A percentile compares a stretch with the other conserved stretches of the same genome.
Evolutionary conservation across 2,329 filamentous ascomycete species (phyloP).

Genomic region (Talaromyces sp.): DNA sequence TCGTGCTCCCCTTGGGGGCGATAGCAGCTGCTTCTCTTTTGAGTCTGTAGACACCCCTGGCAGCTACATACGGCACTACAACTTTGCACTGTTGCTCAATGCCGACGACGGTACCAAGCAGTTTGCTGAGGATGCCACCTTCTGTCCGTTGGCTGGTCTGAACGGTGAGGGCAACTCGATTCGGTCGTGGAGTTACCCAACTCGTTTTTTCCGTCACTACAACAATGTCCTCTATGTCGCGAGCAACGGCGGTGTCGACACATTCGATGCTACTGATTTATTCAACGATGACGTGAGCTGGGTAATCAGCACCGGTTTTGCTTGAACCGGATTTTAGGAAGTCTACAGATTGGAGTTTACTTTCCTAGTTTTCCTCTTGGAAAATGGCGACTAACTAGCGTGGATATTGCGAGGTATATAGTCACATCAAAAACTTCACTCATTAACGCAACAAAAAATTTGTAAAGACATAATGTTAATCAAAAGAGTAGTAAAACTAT

Average conservation of each 20-base stretch:
- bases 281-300: slow-evolving; percentile 8
- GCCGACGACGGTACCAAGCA: slow-evolving; percentile 8
- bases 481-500: neutral
- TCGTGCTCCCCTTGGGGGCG: slow-evolving; percentile 2
- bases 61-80: slow-evolving; percentile 8
- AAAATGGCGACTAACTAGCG: neutral
- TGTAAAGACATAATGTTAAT: neutral
- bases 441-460: too few species aligned
- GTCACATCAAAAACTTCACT: neutral
- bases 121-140: slow-evolving; percentile 9
- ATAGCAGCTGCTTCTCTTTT: slow-evolving; percentile 9
- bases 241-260: slow-evolving; percentile 6
- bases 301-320: neutral
- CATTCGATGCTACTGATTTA: neutral
- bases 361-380: neutral
- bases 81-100: slow-evolving; percentile 5
- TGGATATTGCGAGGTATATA: neutral
- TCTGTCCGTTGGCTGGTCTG: slow-evolving; percentile 5
- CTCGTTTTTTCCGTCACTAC: slow-evolving; percentile 9
- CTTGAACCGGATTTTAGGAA: neutral
- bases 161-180: slow-evolving; percentile 6
- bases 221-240: slow-evolving; percentile 4
- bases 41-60: slow-evolving; percentile 9
- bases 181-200: slow-evolving; percentile 9
- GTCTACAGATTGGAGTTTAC: neutral